These are phyloP conservation scores for Ascobolus immersus DNA, from an alignment of 495 filamentous ascomycete genomes.

Conservation along the genomic window DNA sequence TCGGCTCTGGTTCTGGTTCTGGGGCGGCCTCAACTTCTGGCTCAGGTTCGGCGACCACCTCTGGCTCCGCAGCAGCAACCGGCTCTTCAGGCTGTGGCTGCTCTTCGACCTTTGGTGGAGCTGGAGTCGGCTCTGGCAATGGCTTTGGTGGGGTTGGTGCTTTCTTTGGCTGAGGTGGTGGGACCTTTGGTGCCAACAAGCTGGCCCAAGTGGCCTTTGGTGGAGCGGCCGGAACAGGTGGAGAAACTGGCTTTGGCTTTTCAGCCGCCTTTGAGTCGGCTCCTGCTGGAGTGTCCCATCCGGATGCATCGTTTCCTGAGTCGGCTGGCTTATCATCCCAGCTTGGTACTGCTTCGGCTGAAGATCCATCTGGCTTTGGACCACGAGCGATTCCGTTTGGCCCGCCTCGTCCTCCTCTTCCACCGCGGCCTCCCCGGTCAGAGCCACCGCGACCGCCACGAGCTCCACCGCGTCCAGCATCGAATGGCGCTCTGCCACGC, in stretches of 20 bases:
- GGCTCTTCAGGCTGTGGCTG: constrained; percentile 5
- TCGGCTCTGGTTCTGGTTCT: constrained; percentile 12
- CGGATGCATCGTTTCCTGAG: constrained; percentile 5
- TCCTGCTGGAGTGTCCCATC: constrained; percentile 3
- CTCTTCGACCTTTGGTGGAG: constrained; percentile 2
- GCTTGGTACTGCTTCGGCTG: not conserved
- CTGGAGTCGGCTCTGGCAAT: constrained; percentile 4
- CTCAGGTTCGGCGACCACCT: constrained; percentile 6
- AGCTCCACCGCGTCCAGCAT: constrained; percentile 34
- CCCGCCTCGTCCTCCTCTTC: constrained; percentile 41
- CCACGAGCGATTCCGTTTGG: constrained; percentile 24
- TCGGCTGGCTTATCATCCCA: constrained; percentile 8
- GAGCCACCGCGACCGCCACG: constrained; percentile 36
- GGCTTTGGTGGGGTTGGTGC: constrained; percentile 11
- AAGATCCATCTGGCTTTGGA: constrained; percentile 7
- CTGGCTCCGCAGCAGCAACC: constrained; percentile 7
- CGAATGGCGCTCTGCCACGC: constrained; percentile 15
- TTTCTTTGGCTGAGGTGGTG: constrained; percentile 14
- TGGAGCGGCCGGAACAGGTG: constrained; percentile 11
- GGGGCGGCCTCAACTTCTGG: constrained; percentile 7
- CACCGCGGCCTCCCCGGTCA: constrained; percentile 47
- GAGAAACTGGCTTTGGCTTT: constrained; percentile 14
- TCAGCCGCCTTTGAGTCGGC: constrained; percentile 16
- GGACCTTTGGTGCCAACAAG: constrained; percentile 19
- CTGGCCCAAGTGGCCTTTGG: constrained; percentile 16